Evolutionary conservation across 2,329 filamentous ascomycete species (phyloP).

Genomic region (Calonectria pauciramosa): DNA sequence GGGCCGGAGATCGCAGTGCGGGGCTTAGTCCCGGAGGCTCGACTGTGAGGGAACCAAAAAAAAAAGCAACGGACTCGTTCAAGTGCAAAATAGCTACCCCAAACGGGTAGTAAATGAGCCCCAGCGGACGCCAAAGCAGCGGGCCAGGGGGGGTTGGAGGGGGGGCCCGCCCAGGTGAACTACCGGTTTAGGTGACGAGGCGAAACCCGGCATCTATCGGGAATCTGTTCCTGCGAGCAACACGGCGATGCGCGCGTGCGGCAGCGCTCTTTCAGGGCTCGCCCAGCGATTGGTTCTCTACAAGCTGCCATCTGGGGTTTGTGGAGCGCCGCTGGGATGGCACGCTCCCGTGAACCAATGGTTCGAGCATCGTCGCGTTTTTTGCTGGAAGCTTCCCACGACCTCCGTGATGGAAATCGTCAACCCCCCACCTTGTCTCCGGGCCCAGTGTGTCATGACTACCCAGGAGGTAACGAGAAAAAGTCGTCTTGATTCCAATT

Average conservation of each 20-base stretch:
- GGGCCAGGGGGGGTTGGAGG: background rate
- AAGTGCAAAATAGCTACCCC: constrained; percentile 10
- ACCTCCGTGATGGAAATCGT: background rate
- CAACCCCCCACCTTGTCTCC: constrained; percentile 10
- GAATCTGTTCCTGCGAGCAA: constrained; percentile 34
- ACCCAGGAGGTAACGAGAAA: background rate
- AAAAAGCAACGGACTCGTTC: constrained; percentile 6
- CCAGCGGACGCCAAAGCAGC: constrained; percentile 14
- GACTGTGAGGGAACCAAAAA: background rate
- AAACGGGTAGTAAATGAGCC: background rate
- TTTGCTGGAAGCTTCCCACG: constrained; percentile 17
- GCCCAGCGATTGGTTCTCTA: constrained; percentile 1
- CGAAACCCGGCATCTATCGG: constrained; percentile 38
- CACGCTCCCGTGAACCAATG: constrained; percentile 22
- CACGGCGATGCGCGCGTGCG: constrained; percentile 10
- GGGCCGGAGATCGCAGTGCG: constrained; percentile 31
- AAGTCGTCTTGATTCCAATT: constrained; percentile 20
- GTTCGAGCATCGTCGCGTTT: constrained; percentile 15
- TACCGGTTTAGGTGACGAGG: constrained; percentile 35
- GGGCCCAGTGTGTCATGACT: constrained; percentile 29
- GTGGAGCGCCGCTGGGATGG: constrained; percentile 21
- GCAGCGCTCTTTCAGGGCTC: background rate
- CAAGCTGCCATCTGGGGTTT: constrained; percentile 27
- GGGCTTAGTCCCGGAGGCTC: constrained; percentile 23
- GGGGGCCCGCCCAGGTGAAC: constrained; percentile 14